A percentile compares a stretch with the other conserved stretches of the same genome.
These are phyloP conservation scores for Gigaspora rosea DNA, from an alignment of 192 early-diverging fungal species.

Conservation along the genomic window DNA sequence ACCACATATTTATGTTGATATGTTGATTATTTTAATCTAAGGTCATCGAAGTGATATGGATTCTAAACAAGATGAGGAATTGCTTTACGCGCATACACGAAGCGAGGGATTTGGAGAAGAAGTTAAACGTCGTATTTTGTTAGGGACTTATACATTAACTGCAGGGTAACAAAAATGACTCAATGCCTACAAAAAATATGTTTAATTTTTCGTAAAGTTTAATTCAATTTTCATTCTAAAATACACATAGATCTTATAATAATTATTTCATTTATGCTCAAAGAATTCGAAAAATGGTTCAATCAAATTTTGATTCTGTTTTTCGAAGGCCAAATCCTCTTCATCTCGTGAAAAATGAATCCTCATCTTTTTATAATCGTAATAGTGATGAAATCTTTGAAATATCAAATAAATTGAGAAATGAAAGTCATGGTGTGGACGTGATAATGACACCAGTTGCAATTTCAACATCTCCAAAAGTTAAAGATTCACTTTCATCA, in stretches of 20 bases:
- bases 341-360: slow-evolving; percentile 10
- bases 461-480: slow-evolving; percentile 68
- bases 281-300: slow-evolving; percentile 76
- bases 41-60: slow-evolving; percentile 41
- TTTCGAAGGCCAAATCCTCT: slow-evolving; percentile 70
- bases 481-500: slow-evolving; percentile 35
- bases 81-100: slow-evolving; percentile 64
- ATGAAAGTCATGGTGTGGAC: slow-evolving; percentile 53
- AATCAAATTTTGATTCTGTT: slow-evolving; percentile 73
- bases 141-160: slow-evolving; percentile 86
- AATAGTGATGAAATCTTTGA: neutral
- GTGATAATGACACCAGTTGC: slow-evolving; percentile 80
- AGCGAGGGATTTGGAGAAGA: slow-evolving; percentile 76
- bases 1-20: neutral
- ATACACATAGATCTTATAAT: slow-evolving; percentile 57
- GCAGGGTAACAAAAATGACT: slow-evolving; percentile 54
- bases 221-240: slow-evolving; percentile 26
- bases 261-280: slow-evolving; percentile 82
- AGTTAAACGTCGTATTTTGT: slow-evolving; percentile 79
- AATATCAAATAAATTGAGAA: slow-evolving; percentile 3
- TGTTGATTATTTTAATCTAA: slow-evolving; percentile 16
- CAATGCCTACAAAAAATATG: neutral
- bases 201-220: neutral
- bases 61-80: slow-evolving; percentile 21
- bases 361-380: neutral